These are phyloP conservation scores for Dipodascus geniculatus DNA, from an alignment of 805 yeast genomes.

Conservation along the genomic window DNA sequence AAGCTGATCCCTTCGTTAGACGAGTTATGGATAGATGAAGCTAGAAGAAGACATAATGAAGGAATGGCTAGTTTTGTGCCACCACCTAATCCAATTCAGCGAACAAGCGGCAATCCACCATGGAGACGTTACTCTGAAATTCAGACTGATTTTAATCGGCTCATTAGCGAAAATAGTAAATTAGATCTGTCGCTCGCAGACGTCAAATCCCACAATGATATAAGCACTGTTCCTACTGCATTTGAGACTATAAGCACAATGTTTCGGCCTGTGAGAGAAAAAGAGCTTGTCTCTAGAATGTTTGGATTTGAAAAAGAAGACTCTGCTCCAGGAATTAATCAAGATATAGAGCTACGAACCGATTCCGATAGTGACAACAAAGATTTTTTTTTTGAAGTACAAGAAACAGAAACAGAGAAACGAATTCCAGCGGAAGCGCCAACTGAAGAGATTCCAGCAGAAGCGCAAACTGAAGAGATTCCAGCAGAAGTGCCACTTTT, in stretches of 20 bases:
- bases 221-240: slow-evolving; percentile 10
- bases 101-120: neutral
- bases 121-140: neutral
- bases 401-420: neutral
- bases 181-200: neutral
- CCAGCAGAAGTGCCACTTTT: neutral
- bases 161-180: slow-evolving; percentile 1
- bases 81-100: neutral
- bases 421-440: no score
- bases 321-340: neutral
- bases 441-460: neutral
- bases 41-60: slow-evolving; percentile 8
- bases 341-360: neutral
- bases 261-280: slow-evolving; percentile 7
- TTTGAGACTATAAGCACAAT: slow-evolving; percentile 10
- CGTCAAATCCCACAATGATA: neutral
- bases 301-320: neutral
- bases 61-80: neutral
- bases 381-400: neutral
- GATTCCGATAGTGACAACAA: neutral
- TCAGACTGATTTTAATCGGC: neutral
- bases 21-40: slow-evolving; percentile 45
- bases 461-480: neutral
- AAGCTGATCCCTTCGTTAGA: slow-evolving; percentile 12
- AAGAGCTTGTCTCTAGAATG: neutral